Percentiles rank a stretch among this genome's conserved stretches.
These are phyloP conservation scores for Didymellaceae sp. DNA, from an alignment of 2,329 filamentous ascomycete species.

Conservation along the genomic window DNA sequence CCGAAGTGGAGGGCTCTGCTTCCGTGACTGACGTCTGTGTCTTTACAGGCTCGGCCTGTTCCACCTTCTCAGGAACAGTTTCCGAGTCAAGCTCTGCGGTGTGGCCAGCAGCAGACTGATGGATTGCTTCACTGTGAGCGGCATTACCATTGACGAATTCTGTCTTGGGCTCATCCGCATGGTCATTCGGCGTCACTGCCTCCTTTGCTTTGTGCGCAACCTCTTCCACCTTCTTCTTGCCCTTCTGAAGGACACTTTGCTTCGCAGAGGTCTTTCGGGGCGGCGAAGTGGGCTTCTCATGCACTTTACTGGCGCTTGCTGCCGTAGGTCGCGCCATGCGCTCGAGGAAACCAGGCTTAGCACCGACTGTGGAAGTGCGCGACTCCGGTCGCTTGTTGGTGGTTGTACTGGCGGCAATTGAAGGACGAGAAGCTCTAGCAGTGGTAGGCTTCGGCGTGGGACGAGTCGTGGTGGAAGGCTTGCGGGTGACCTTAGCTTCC, in stretches of 20 bases:
- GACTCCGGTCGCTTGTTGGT: constrained; percentile 58
- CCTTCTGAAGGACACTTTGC: constrained; percentile 38
- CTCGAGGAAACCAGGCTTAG: constrained; percentile 74
- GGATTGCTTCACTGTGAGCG: constrained; percentile 4
- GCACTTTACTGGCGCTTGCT: constrained; percentile 69
- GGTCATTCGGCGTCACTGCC: constrained; percentile 37
- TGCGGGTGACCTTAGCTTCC: constrained; percentile 30
- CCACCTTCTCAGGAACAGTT: constrained; percentile 5
- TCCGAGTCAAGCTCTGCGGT: constrained; percentile 4
- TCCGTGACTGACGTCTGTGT: constrained; percentile 27
- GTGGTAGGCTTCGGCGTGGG: constrained; percentile 38
- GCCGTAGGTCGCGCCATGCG: constrained; percentile 82
- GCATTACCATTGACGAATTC: constrained; percentile 3
- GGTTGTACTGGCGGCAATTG: constrained; percentile 40
- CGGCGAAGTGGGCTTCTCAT: constrained; percentile 63
- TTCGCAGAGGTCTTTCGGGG: constrained; percentile 38
- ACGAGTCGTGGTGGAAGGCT: constrained; percentile 48
- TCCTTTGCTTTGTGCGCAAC: constrained; percentile 45
- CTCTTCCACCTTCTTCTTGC: constrained; percentile 48
- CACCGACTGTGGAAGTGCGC: constrained; percentile 58
- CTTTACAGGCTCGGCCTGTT: constrained; percentile 14
- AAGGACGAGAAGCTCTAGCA: constrained; percentile 43
- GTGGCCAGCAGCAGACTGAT: not conserved
- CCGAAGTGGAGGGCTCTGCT: constrained; percentile 29
- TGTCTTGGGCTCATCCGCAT: constrained; percentile 26